Evolutionary conservation across 2,329 filamentous ascomycete species (phyloP).

Genomic region (Thelonectria discophora): DNA sequence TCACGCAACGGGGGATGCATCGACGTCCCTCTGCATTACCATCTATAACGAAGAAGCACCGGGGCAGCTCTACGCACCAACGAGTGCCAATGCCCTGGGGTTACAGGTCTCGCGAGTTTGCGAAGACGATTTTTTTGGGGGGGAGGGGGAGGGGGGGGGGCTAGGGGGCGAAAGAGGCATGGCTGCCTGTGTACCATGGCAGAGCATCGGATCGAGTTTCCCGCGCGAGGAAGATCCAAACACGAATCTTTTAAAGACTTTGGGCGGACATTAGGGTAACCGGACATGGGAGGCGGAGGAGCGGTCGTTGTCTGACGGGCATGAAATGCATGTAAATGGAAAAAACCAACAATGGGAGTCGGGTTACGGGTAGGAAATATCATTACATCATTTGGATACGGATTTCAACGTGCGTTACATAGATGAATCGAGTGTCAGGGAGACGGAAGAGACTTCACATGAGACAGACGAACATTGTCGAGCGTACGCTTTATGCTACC

Average conservation of each 20-base stretch:
- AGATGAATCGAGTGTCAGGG: neutral
- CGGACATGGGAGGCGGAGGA: slow-evolving; percentile 18
- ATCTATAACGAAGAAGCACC: slow-evolving; percentile 1
- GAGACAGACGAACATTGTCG: neutral
- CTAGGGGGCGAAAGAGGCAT: slow-evolving; percentile 9
- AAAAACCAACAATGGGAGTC: slow-evolving; percentile 39
- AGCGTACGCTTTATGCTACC: neutral
- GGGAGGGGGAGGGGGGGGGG: too few relatives aligned
- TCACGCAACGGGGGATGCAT: slow-evolving; percentile 4
- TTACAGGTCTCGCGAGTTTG: neutral
- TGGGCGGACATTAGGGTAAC: slow-evolving; percentile 4
- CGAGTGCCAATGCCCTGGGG: slow-evolving; percentile 7
- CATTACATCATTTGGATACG: slow-evolving; percentile 33
- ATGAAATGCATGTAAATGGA: slow-evolving; percentile 40
- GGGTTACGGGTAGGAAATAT: slow-evolving; percentile 43
- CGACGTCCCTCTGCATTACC: slow-evolving; percentile 15
- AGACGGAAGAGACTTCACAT: too few relatives aligned
- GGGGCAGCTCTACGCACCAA: slow-evolving; percentile 15
- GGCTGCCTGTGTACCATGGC: slow-evolving; percentile 34
- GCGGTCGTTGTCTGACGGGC: slow-evolving; percentile 33
- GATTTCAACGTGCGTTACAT: neutral
- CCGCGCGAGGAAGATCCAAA: neutral
- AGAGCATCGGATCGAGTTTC: slow-evolving; percentile 14
- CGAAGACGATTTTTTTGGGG: neutral
- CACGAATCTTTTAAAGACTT: slow-evolving; percentile 3